A percentile compares a stretch with the other conserved stretches of the same genome.
phyloP scores from a whole-genome alignment of 495 filamentous ascomycete species.

The Penicillium ochrochloron region DNA sequence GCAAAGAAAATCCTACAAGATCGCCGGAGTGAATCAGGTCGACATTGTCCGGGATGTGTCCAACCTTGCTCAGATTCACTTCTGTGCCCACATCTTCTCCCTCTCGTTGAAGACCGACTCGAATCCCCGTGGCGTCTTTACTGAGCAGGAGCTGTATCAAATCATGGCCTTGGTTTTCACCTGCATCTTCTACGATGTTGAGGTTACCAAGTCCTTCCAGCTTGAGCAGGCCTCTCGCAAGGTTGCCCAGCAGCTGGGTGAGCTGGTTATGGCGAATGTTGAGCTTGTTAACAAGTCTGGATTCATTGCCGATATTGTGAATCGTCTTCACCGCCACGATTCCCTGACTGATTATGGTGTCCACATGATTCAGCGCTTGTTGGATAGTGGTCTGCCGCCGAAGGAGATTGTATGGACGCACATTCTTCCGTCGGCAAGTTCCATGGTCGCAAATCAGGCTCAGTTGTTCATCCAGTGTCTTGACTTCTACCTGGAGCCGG shows the following conservation, averaged over 20 bases:
- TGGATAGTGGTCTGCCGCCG: slow-evolving; percentile 59
- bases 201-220: slow-evolving; percentile 66
- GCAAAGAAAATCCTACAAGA: slow-evolving; percentile 49
- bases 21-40: slow-evolving; percentile 61
- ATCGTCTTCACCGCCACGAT: slow-evolving; percentile 46
- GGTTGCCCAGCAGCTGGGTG: slow-evolving; percentile 62
- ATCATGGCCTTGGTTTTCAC: slow-evolving; percentile 63
- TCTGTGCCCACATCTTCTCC: slow-evolving; percentile 64
- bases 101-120: slow-evolving; percentile 65
- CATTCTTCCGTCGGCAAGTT: slow-evolving; percentile 63
- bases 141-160: slow-evolving; percentile 62
- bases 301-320: slow-evolving; percentile 53
- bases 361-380: slow-evolving; percentile 70
- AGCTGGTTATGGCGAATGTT: slow-evolving; percentile 63
- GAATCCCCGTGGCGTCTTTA: slow-evolving; percentile 61
- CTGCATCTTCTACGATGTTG: slow-evolving; percentile 68
- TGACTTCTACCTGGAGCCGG: slow-evolving; percentile 73
- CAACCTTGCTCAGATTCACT: slow-evolving; percentile 63
- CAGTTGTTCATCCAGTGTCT: slow-evolving; percentile 75
- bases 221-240: slow-evolving; percentile 59
- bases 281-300: slow-evolving; percentile 59
- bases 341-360: slow-evolving; percentile 64
- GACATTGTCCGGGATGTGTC: slow-evolving; percentile 68
- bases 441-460: slow-evolving; percentile 69
- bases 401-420: slow-evolving; percentile 75